phyloP scores from a whole-genome alignment of 192 early-diverging fungal species.

The Coemansia sp. region DNA sequence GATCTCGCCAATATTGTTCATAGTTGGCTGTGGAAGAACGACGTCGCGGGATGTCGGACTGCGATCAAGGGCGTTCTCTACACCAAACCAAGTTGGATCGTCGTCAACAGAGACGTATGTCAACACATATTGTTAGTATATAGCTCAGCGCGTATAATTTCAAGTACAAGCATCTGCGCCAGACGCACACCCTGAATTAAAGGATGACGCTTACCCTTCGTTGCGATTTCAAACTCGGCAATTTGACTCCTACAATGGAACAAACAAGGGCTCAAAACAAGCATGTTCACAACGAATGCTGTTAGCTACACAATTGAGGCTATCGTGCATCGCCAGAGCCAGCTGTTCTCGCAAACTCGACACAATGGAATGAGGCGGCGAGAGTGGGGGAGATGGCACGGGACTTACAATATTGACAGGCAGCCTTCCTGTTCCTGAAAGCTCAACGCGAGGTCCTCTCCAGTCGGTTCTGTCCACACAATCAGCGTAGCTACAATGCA shows the following conservation, averaged over 20 bases:
- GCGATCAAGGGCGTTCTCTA: constrained; percentile 21
- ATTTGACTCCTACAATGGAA: constrained; percentile 47
- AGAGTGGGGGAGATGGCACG: constrained; percentile 5
- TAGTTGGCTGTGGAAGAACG: constrained; percentile 64
- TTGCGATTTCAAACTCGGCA: constrained; percentile 49
- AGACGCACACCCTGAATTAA: background rate
- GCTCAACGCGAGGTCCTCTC: constrained; percentile 84
- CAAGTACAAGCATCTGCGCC: background rate
- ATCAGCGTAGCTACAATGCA: constrained; percentile 78
- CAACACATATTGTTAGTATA: background rate
- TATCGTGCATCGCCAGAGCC: background rate
- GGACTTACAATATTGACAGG: constrained; percentile 70
- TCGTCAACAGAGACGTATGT: background rate
- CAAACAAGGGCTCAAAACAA: background rate
- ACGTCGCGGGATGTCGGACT: constrained; percentile 5
- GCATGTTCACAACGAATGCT: background rate
- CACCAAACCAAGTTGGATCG: background rate
- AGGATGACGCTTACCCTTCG: constrained; percentile 35
- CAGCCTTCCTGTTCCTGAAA: constrained; percentile 92
- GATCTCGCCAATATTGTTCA: constrained; percentile 71
- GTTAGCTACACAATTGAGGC: constrained; percentile 2
- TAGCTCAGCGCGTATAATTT: constrained; percentile 5
- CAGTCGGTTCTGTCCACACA: constrained; percentile 74
- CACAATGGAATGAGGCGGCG: background rate
- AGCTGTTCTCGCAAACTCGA: constrained; percentile 1